Conservation (phyloP, 768 basidiomycete genomes). For the Mycena albidolilacea region DNA sequence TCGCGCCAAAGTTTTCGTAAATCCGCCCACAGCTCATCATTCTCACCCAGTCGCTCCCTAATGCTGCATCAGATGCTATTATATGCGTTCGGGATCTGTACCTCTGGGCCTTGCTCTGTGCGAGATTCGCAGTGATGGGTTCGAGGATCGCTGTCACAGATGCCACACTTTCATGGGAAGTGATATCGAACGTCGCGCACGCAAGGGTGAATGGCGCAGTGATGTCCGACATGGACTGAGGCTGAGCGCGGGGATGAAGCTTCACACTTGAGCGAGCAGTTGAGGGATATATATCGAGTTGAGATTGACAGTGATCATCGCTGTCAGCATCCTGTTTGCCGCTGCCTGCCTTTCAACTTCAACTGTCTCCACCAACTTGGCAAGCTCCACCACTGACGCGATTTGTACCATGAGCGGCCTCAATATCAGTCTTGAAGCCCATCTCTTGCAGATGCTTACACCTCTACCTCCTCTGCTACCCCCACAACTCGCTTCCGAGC, state of each 20-base stretch:
- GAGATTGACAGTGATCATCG: conserved; percentile 49
- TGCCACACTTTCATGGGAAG: conserved; percentile 39
- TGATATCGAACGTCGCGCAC: conserved; percentile 39
- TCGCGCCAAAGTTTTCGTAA: conserved; percentile 72
- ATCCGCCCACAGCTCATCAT: conserved; percentile 68
- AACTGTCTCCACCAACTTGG: too few relatives aligned
- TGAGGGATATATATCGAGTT: conserved; percentile 35
- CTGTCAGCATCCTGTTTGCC: neutral
- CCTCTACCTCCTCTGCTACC: conserved; percentile 66
- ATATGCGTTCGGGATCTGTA: conserved; percentile 27
- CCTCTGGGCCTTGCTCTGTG: conserved; percentile 59
- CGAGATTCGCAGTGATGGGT: conserved; percentile 65
- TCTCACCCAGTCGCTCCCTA: conserved; percentile 53
- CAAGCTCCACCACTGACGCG: conserved; percentile 30
- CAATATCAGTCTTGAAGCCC: conserved; percentile 78
- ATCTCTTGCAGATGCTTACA: conserved; percentile 66
- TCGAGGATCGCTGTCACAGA: conserved; percentile 58
- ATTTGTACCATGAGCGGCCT: conserved; percentile 51
- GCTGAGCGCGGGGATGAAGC: conserved; percentile 3
- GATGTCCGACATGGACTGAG: conserved; percentile 25
- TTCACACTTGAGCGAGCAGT: neutral
- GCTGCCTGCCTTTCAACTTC: neutral
- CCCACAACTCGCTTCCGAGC: conserved; percentile 54
- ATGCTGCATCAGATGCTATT: conserved; percentile 15
- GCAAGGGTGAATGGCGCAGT: conserved; percentile 22